Conservation (phyloP, 2,329 filamentous ascomycete genomes). For the Plectosphaerella sp. region DNA sequence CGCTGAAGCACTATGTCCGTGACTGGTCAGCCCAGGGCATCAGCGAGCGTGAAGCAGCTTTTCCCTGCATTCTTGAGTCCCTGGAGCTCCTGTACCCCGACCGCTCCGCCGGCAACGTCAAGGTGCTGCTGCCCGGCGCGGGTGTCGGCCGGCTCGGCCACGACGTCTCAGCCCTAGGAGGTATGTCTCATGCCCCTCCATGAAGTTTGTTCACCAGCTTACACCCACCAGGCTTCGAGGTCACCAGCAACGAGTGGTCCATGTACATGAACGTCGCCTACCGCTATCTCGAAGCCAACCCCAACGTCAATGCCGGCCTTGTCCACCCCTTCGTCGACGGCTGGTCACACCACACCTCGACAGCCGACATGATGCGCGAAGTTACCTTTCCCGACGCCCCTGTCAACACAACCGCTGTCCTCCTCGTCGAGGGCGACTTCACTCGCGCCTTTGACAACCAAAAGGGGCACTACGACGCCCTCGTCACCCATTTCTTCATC, state of each 20-base stretch:
- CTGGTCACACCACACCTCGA: conserved; percentile 52
- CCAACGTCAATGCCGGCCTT: conserved; percentile 15
- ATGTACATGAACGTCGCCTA: conserved; percentile 53
- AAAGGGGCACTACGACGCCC: conserved; percentile 34
- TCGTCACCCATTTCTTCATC: conserved; percentile 57
- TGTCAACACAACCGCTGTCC: conserved; percentile 28
- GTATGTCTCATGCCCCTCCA: conserved; percentile 13
- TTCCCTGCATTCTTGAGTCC: conserved; percentile 30
- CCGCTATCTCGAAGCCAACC: conserved; percentile 37
- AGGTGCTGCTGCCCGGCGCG: conserved; percentile 46
- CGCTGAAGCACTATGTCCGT: conserved; percentile 52
- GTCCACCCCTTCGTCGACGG: conserved; percentile 50
- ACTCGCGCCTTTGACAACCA: conserved; percentile 31
- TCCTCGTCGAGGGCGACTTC: conserved; percentile 54
- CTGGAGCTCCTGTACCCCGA: conserved; percentile 26
- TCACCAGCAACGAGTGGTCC: conserved; percentile 54
- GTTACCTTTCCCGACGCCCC: conserved; percentile 39
- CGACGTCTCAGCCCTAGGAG: conserved; percentile 40
- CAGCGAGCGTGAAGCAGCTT: conserved; percentile 38
- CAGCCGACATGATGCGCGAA: conserved; percentile 38
- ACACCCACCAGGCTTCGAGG: conserved; percentile 35
- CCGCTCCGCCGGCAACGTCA: conserved; percentile 16
- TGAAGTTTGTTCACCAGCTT: no score
- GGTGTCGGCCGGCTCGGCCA: conserved; percentile 48
- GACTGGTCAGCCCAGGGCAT: conserved; percentile 49